Evolutionary conservation across 495 filamentous ascomycete species (phyloP).

Genomic region (Penicillium coffeae): DNA sequence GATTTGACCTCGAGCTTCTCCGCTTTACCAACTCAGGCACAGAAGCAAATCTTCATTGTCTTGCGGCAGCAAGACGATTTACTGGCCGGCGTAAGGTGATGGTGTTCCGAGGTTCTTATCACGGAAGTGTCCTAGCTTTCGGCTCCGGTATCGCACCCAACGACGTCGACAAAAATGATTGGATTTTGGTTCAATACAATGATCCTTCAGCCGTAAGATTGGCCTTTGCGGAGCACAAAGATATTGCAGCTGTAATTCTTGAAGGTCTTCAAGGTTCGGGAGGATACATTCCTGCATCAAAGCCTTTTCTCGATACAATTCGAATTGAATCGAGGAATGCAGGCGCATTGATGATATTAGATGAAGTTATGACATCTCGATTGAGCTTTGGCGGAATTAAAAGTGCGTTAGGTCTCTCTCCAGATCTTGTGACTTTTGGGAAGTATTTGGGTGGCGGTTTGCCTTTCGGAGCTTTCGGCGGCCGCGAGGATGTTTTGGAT

Average conservation of each 20-base stretch:
- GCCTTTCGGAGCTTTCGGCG: conserved; percentile 56
- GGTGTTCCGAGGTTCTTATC: conserved; percentile 48
- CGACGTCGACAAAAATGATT: conserved; percentile 28
- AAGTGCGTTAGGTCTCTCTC: conserved; percentile 29
- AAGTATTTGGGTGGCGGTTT: conserved; percentile 59
- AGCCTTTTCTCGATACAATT: conserved; percentile 35
- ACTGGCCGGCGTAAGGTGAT: conserved; percentile 39
- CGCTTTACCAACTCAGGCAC: conserved; percentile 52
- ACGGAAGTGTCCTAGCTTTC: conserved; percentile 32
- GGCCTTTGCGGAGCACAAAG: conserved; percentile 15
- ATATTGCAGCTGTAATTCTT: conserved; percentile 51
- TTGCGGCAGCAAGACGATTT: conserved; percentile 36
- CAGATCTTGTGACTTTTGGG: conserved; percentile 52
- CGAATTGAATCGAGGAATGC: conserved; percentile 3
- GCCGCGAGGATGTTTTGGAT: conserved; percentile 48
- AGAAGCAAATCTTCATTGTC: conserved; percentile 48
- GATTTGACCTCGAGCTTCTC: conserved; percentile 41
- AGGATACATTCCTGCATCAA: conserved; percentile 39
- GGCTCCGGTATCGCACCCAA: conserved; percentile 8
- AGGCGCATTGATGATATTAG: conserved; percentile 4
- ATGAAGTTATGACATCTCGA: conserved; percentile 10
- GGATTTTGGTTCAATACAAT: conserved; percentile 32
- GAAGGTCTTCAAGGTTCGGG: conserved; percentile 54
- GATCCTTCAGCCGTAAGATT: conserved; percentile 13
- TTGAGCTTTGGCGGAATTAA: conserved; percentile 3